A percentile compares a stretch with the other conserved stretches of the same genome.
Evolutionary conservation across 1,139 yeast species (phyloP).

Genomic region (Kodamaea derodonti): DNA sequence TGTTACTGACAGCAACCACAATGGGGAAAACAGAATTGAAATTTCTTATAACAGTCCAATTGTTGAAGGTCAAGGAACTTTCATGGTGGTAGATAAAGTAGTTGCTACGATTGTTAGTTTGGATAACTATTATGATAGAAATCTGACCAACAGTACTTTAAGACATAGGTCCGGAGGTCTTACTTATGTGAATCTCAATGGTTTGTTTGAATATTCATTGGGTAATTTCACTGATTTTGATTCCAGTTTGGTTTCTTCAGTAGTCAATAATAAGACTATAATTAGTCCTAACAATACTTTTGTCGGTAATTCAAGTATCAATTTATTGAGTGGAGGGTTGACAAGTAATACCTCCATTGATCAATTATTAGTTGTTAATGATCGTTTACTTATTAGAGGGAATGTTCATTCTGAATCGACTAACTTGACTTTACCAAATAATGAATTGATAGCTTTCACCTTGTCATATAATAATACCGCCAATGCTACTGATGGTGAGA

Average conservation of each 20-base stretch:
- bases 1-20: slow-evolving; percentile 16
- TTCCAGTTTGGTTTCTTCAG: slow-evolving; percentile 24
- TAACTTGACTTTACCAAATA: slow-evolving; percentile 26
- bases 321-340: slow-evolving; percentile 53
- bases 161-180: slow-evolving; percentile 15
- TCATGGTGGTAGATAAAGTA: slow-evolving; percentile 73
- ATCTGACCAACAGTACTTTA: slow-evolving; percentile 28
- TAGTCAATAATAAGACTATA: slow-evolving; percentile 24
- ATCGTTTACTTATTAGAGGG: slow-evolving; percentile 44
- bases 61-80: slow-evolving; percentile 22
- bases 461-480: slow-evolving; percentile 31
- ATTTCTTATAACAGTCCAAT: slow-evolving; percentile 37
- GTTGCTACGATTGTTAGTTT: slow-evolving; percentile 52
- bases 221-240: slow-evolving; percentile 58
- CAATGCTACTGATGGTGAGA: slow-evolving; percentile 24
- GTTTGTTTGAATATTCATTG: slow-evolving; percentile 77
- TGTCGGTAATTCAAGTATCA: slow-evolving; percentile 68
- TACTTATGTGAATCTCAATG: slow-evolving; percentile 47
- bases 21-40: slow-evolving; percentile 48
- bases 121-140: slow-evolving; percentile 36
- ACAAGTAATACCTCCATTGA: slow-evolving; percentile 40
- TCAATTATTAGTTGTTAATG: slow-evolving; percentile 26
- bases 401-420: slow-evolving; percentile 38
- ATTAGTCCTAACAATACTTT: slow-evolving; percentile 32
- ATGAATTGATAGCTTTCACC: slow-evolving; percentile 26